These are phyloP conservation scores for Apiotrichum sp. DNA, from an alignment of 1,284 basidiomycete species.

Conservation along the genomic window DNA sequence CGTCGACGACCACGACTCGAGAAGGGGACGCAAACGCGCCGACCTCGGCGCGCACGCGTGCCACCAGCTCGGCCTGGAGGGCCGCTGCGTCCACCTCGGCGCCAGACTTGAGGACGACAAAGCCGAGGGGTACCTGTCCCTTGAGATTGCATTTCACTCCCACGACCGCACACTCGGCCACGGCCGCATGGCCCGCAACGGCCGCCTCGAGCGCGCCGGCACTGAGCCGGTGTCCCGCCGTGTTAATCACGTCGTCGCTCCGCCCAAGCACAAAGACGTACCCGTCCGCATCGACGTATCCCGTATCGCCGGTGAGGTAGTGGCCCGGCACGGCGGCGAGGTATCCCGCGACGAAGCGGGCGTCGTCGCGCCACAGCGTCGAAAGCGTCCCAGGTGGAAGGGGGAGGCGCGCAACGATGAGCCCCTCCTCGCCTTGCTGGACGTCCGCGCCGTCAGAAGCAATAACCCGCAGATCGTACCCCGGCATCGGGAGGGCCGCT, in stretches of 20 bases:
- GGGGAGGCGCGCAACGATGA: constrained; percentile 62
- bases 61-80: constrained; percentile 60
- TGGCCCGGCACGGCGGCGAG: constrained; percentile 54
- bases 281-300: constrained; percentile 81
- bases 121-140: constrained; percentile 53
- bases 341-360: constrained; percentile 81
- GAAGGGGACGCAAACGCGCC: constrained; percentile 92
- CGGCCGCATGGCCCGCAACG: constrained; percentile 79
- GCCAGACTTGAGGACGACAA: constrained; percentile 49
- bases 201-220: constrained; percentile 94
- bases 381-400: constrained; percentile 75
- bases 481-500: constrained; percentile 14
- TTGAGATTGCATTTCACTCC: constrained; percentile 78
- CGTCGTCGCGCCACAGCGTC: constrained; percentile 63
- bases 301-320: constrained; percentile 79
- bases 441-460: constrained; percentile 14
- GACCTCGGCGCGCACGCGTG: constrained; percentile 86
- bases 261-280: constrained; percentile 96
- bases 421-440: constrained; percentile 6
- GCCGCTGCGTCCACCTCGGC: constrained; percentile 51
- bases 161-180: constrained; percentile 77
- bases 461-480: constrained; percentile 13
- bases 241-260: constrained; percentile 61
- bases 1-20: constrained; percentile 67
- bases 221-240: constrained; percentile 86